A percentile compares a stretch with the other conserved stretches of the same genome.
Evolutionary conservation across 495 filamentous ascomycete species (phyloP).

Genomic region (Penicillium arizonense): DNA sequence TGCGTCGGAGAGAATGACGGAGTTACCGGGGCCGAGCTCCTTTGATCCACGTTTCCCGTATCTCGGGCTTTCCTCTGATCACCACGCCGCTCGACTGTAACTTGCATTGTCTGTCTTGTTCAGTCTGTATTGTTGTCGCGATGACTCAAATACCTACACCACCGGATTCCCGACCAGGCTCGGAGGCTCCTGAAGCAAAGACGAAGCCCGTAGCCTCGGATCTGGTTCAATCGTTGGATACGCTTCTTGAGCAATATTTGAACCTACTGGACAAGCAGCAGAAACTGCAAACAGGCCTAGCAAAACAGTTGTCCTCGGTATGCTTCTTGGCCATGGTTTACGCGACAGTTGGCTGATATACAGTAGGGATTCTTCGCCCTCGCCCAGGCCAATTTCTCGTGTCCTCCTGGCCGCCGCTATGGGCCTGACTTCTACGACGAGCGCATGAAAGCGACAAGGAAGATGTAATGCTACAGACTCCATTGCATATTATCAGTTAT

Average conservation of each 20-base stretch:
- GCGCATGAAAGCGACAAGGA: conserved; percentile 62
- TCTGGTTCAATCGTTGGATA: conserved; percentile 52
- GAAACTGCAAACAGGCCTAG: conserved; percentile 53
- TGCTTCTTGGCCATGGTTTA: conserved; percentile 2
- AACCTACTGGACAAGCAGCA: conserved; percentile 69
- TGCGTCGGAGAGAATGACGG: conserved; percentile 39
- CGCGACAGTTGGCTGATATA: conserved; percentile 15
- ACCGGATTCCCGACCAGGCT: conserved; percentile 33
- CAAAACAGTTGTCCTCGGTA: conserved; percentile 56
- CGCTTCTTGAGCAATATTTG: conserved; percentile 68
- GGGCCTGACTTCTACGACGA: conserved; percentile 69
- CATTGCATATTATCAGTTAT: conserved; percentile 2
- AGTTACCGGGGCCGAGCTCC: conserved; percentile 44
- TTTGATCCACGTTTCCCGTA: conserved; percentile 13
- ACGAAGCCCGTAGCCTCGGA: conserved; percentile 24
- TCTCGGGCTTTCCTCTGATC: not conserved
- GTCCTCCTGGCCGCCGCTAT: conserved; percentile 59
- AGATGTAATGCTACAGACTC: conserved; percentile 28
- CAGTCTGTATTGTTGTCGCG: not conserved
- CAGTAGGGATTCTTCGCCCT: conserved; percentile 52
- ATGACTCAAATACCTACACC: conserved; percentile 42
- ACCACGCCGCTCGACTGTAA: not conserved
- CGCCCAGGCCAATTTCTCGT: conserved; percentile 70
- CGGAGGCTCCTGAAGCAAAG: conserved; percentile 25
- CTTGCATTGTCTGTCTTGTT: not conserved